Evolutionary conservation across 1,139 yeast species (phyloP), one percentile per base, ranked within the genome.

Genomic region (Trichomonascaceae sp.): DNA sequence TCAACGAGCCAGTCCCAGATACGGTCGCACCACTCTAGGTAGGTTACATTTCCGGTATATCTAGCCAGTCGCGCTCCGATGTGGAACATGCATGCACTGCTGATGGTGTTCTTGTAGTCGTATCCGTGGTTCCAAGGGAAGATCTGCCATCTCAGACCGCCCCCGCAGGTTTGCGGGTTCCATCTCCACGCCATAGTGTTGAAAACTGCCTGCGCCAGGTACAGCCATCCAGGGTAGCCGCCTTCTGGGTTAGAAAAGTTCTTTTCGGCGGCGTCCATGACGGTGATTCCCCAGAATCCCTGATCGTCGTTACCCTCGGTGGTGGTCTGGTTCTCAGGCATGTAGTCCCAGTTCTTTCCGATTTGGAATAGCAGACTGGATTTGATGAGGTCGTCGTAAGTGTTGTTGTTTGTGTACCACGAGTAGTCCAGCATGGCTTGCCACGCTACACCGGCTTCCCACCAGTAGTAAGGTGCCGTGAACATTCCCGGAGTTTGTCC

Each of bases 291-390:
- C 94, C 94, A 84, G 44, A 82, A 77, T 0, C 82, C 93, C 59
- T 82, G 93, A 64, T 84, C 95, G 62, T 84, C 95, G 50, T 84
- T 84, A 51, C 94, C 95, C 56, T 81, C 93, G 5, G 82, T 69
- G 14, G 76, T 65, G 9, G 81, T 65, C 55, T 80, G 87, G 54
- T 77, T 77, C 35, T 72, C 57, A 1, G 94, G 93, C 54, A 81
- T 69, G 56, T 73, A 82, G 56, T 80, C 73, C 54, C 69, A 59
- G 51, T 73, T 67, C 14, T 64, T 59, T 17, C 94, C 94, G 8
- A 64, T 65, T 56, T 82, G 93, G 50, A 65, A 70, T 38, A 69
- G 54, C 42, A 84, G 50, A 3, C 85, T 78, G 17, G 65, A 59
- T 47, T 69, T 71, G 42, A 79, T 65, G 17, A 69, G 44, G 4